Base-by-base conservation (phyloP, 2,329 filamentous ascomycete genomes). In the Hypoxylon sp. region DNA sequence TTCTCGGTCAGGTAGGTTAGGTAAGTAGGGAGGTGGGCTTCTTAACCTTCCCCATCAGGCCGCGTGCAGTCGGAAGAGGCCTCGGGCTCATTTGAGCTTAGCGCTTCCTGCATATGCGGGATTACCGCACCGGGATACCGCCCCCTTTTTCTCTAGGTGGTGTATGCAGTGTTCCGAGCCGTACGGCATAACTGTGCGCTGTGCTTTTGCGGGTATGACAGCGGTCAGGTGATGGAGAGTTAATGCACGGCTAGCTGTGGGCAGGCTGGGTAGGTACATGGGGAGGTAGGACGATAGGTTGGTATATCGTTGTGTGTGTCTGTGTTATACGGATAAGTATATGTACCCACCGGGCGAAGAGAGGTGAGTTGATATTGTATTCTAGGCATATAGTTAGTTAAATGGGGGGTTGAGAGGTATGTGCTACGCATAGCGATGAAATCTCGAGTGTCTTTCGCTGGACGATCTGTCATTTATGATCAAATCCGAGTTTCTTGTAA, bases 191-290 rank as follows among this genome's bases (percentile, higher is more conserved):
- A 8, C 29, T 13, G 13, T 37, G 31, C 19, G 47, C 47, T 48
- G 47, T 19, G 39, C 39, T 19, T 10, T n/a, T 42, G n/a, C n/a
- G n/a, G 3, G 26, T 11, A n/a, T 2, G 37, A 10, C 5, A 5
- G 44, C 9, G 13, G 58, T 69, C 67, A 69, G 67, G 63, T 69
- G 67, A 69, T 55, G 54, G 8, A 9, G 10, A 46, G 44, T 17
- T 14, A 44, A 66, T 69, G 67, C 67, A 54, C 26, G 35, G 56
- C 19, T 53, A 14, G 29, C 11, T 46, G 51, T 51, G 6, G 29
- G 9, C 9, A 22, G 5, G 39, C 17, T 10, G n/a, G 39, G 17
- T 17, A n/a, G 37, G 33, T 37, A 14, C 33, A 26, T 26, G 26
- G 26, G 24, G 14, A 31, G 29, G 26, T 10, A 19, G n/a, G 39